Base-by-base conservation (phyloP, 169 alveolate genomes). In the Plasmodium billcollinsi region DNA sequence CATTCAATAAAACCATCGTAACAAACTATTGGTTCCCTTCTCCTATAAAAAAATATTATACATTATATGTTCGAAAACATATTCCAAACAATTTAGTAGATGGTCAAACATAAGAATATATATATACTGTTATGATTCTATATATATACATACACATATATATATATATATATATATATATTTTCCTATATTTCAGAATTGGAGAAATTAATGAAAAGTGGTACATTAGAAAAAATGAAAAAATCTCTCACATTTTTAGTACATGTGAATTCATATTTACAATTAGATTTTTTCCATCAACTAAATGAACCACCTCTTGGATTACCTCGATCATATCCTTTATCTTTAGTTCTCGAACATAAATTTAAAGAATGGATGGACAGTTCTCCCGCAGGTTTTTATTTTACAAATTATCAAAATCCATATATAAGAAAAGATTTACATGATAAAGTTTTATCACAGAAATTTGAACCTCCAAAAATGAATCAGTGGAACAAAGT, bases 11-110 rank as follows among this genome's bases (percentile, higher is more conserved):
- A 47, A 45, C 74, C 6, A 21, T 63, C 8, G 26, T 67, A 4
- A 76, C 89, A 52, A 66, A 45, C 49, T 50, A 76, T 63, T 76
- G 89, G 89, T 76, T 24, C 49, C 89, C 89, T 3, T 76, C 89
- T n/a, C 33, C 50, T 18, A 24, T 76, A 43, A 76, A 62, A 47
- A 76, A 66, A 43, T 67, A 71, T 45, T 76, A 76, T 26, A 62
- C 89, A 3, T 50, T 62, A 56, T 76, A 63, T 54, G 71, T 76
- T 12, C 50, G 63, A 29, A n/a, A 24, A n/a, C 18, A 65, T n/a
- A 3, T 56, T 21, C 43, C 88, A 39, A 33, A 29, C 1, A 74
- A 43, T 39, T 65, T 74, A 74, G 24, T 74, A 74, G 73, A 74
- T 58, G 61, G 88, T 74, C 59, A 15, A 26, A 62, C 0, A 39